Percentiles rank a stretch among this genome's conserved stretches.
Conservation (phyloP, 345 rosid genomes). For the Eucalyptus camaldulensis region DNA sequence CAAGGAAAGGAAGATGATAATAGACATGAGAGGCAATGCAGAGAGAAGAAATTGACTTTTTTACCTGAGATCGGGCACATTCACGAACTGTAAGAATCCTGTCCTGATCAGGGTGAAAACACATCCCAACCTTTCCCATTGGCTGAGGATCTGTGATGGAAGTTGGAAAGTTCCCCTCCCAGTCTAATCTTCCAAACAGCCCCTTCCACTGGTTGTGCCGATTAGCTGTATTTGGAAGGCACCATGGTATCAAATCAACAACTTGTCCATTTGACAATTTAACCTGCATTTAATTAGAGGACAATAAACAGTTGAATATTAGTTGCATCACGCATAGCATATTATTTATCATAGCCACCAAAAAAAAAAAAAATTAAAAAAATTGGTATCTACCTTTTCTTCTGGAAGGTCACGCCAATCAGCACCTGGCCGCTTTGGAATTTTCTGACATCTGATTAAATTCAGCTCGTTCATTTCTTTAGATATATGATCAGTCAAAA, state of each 20-base stretch:
- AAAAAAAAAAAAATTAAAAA: neutral
- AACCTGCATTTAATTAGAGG: slow-evolving; percentile 19
- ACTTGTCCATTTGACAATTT: slow-evolving; percentile 47
- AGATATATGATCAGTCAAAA: slow-evolving; percentile 65
- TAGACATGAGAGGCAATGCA: neutral
- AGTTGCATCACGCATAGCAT: neutral
- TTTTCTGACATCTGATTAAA: slow-evolving; percentile 51
- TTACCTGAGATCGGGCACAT: slow-evolving; percentile 85
- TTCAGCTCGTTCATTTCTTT: slow-evolving; percentile 78
- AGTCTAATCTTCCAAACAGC: slow-evolving; percentile 74
- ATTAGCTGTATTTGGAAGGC: slow-evolving; percentile 70
- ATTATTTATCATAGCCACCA: neutral
- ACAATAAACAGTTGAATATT: neutral
- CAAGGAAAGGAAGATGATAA: neutral
- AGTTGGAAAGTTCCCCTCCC: slow-evolving; percentile 95
- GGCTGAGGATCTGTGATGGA: slow-evolving; percentile 88
- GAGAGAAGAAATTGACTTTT: neutral
- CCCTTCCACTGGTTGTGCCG: slow-evolving; percentile 90
- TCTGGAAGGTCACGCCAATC: slow-evolving; percentile 89
- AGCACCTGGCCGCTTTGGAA: slow-evolving; percentile 82
- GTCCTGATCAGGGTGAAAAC: slow-evolving; percentile 90
- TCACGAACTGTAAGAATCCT: slow-evolving; percentile 80
- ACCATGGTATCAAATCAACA: slow-evolving; percentile 66
- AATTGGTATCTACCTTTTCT: slow-evolving; percentile 32
- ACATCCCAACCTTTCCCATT: slow-evolving; percentile 93